Conservation (phyloP, 768 basidiomycete genomes). For the Phallus indusiatus region DNA sequence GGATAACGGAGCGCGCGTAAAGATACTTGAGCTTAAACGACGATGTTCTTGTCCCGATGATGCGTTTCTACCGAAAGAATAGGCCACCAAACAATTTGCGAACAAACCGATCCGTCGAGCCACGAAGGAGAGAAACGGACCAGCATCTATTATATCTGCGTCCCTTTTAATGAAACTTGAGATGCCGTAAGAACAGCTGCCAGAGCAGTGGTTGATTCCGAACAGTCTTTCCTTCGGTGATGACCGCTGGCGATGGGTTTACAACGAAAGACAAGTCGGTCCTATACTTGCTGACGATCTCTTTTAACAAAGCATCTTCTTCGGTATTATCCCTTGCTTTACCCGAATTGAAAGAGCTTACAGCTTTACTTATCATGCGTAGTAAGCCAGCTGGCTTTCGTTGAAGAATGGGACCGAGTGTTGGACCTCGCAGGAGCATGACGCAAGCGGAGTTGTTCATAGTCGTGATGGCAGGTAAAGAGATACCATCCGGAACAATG, state of each 20-base stretch:
- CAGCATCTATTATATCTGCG: constrained; percentile 67
- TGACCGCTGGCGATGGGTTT: constrained; percentile 30
- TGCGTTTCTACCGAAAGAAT: constrained; percentile 65
- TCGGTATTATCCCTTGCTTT: constrained; percentile 64
- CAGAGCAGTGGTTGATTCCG: constrained; percentile 83
- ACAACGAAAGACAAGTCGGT: no score
- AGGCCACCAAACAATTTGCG: constrained; percentile 75
- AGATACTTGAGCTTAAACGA: constrained; percentile 84
- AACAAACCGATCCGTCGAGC: constrained; percentile 64
- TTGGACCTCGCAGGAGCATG: no score
- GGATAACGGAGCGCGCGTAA: constrained; percentile 69
- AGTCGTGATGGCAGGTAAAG: no score
- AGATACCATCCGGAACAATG: no score
- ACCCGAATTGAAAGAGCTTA: constrained; percentile 64
- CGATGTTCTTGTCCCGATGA: no score
- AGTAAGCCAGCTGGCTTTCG: constrained; percentile 72
- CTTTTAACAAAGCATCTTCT: constrained; percentile 62
- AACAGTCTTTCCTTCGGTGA: constrained; percentile 50
- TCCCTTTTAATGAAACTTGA: no score
- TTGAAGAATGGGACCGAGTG: constrained; percentile 54
- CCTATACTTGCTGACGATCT: no score
- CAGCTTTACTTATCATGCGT: constrained; percentile 66
- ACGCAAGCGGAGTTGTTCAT: no score
- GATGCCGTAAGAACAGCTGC: constrained; percentile 63
- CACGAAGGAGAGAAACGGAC: constrained; percentile 72